Evolutionary conservation across 805 yeast species (phyloP).

Genomic region (Zygoascus bituminiphila): DNA sequence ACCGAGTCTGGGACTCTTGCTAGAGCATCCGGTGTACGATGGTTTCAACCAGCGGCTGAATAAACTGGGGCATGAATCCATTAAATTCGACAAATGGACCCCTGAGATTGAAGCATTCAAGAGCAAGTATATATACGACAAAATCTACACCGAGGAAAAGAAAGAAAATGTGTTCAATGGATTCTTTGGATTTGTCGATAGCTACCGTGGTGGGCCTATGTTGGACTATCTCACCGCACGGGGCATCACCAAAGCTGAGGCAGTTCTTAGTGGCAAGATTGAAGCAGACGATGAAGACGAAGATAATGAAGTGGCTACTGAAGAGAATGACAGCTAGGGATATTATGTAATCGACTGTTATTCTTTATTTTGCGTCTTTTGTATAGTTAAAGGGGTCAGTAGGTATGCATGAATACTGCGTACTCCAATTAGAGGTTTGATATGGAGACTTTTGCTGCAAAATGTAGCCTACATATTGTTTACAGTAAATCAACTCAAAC

Average conservation of each 20-base stretch:
- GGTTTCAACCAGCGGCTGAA: slow-evolving; percentile 65
- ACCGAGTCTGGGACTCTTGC: slow-evolving; percentile 84
- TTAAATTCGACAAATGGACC: slow-evolving; percentile 59
- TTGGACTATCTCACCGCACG: slow-evolving; percentile 43
- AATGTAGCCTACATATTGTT: no score
- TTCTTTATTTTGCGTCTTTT: no score
- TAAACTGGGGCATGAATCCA: slow-evolving; percentile 67
- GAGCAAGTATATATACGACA: slow-evolving; percentile 80
- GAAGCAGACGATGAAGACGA: slow-evolving; percentile 26
- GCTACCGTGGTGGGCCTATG: slow-evolving; percentile 57
- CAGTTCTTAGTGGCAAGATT: slow-evolving; percentile 9
- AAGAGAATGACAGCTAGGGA: slow-evolving; percentile 14
- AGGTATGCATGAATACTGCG: no score
- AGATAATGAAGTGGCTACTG: slow-evolving; percentile 27
- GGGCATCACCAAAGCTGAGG: slow-evolving; percentile 23
- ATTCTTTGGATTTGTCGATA: slow-evolving; percentile 84
- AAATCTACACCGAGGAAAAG: slow-evolving; percentile 83
- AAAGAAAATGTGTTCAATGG: slow-evolving; percentile 84
- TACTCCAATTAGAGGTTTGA: no score
- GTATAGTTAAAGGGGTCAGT: no score
- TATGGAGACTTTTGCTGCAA: no score
- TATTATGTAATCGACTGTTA: no score
- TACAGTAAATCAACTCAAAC: no score
- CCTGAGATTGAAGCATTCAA: slow-evolving; percentile 78
- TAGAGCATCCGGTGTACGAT: slow-evolving; percentile 89